Evolutionary conservation across 2,329 filamentous ascomycete species (phyloP).

Genomic region (Penicillium sp.): DNA sequence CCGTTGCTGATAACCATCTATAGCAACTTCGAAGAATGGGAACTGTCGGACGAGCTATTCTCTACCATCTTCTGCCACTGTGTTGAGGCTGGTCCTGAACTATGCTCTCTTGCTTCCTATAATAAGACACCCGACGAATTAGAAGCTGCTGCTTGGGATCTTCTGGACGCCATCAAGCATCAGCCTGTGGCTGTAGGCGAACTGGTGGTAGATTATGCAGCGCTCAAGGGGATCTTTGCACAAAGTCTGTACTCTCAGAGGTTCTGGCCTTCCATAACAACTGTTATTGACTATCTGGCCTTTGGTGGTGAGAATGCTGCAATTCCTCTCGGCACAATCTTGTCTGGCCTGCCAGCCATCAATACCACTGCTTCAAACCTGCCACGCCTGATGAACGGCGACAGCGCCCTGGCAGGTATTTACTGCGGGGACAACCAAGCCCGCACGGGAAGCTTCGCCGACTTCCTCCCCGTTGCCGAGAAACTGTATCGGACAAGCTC

Average conservation of each 20-base stretch:
- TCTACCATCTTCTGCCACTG: slow-evolving; percentile 13
- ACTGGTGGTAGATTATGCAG: slow-evolving; percentile 10
- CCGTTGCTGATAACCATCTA: not conserved
- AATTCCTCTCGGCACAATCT: not conserved
- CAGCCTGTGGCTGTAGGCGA: slow-evolving; percentile 13
- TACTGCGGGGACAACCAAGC: slow-evolving; percentile 14
- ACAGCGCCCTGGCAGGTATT: slow-evolving; percentile 2
- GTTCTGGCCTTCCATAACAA: slow-evolving; percentile 2
- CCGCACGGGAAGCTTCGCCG: not conserved
- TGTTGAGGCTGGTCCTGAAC: slow-evolving; percentile 13
- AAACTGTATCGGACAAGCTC: slow-evolving; percentile 6
- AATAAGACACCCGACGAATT: slow-evolving; percentile 13
- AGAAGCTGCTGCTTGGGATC: slow-evolving; percentile 15
- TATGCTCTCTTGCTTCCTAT: slow-evolving; percentile 8
- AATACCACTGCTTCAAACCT: not conserved
- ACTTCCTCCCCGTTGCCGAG: not conserved
- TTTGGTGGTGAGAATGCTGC: not conserved
- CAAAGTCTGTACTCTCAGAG: slow-evolving; percentile 10
- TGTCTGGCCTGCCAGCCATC: not conserved
- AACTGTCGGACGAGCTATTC: slow-evolving; percentile 12
- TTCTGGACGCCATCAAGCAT: slow-evolving; percentile 13
- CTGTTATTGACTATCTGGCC: not conserved
- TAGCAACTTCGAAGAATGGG: slow-evolving; percentile 16
- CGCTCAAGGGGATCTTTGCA: slow-evolving; percentile 4
- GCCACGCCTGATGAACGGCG: not conserved